Evolutionary conservation across 164 flowering plant genomes (phyloP).

Genomic region (Umbellularia californica): DNA sequence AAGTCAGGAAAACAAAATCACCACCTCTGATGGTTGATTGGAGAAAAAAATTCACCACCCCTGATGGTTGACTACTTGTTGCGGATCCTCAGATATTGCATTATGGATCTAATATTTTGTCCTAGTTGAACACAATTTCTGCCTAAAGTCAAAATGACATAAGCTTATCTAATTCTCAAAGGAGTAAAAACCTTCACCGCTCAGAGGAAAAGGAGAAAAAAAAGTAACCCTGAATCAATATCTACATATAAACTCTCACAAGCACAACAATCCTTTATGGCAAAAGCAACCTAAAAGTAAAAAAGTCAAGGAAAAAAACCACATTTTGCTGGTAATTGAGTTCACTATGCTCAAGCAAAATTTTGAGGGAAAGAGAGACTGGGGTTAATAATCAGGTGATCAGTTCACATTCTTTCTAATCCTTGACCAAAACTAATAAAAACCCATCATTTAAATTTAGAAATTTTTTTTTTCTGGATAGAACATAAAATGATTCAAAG

Average conservation of each 20-base stretch:
- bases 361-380: not conserved
- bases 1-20: too few species aligned
- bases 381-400: not conserved
- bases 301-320: not conserved
- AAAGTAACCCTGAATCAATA: too few species aligned
- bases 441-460: not conserved
- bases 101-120: not conserved
- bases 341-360: not conserved
- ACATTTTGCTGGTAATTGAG: not conserved
- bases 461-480: not conserved
- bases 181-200: not conserved
- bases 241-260: not conserved
- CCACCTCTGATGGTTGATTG: not conserved
- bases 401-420: too few species aligned
- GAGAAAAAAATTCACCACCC: too few species aligned
- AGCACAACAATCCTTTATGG: not conserved
- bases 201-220: not conserved
- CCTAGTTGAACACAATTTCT: not conserved
- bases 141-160: not conserved
- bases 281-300: not conserved
- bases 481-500: not conserved
- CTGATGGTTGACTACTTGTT: not conserved
- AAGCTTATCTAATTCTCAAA: not conserved
- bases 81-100: not conserved
- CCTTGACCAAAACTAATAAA: not conserved